These are phyloP conservation scores for Chalaropsis ovoidea DNA, from an alignment of 2,329 filamentous ascomycete genomes.

Conservation along the genomic window DNA sequence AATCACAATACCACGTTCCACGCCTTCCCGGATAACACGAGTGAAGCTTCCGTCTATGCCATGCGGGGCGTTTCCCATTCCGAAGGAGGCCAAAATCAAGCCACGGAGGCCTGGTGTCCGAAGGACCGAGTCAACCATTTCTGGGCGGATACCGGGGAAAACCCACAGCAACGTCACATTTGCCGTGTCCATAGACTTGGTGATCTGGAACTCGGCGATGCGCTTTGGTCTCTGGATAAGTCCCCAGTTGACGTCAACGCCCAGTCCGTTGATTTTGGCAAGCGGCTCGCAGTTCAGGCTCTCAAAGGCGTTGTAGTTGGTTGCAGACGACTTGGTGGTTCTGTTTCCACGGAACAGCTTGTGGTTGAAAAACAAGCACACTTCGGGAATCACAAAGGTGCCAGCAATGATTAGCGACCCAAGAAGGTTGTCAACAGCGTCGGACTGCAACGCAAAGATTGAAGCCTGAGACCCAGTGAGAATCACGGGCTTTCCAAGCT, in stretches of 20 bases:
- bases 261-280: constrained; percentile 68
- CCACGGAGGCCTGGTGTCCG: constrained; percentile 66
- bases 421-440: constrained; percentile 82
- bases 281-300: constrained; percentile 79
- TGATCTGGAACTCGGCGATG: constrained; percentile 64
- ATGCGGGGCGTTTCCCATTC: constrained; percentile 81
- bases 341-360: constrained; percentile 81
- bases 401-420: constrained; percentile 82
- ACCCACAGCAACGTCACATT: constrained; percentile 83
- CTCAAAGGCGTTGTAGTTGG: constrained; percentile 76
- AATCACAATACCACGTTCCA: constrained; percentile 70
- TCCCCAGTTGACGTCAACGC: constrained; percentile 72
- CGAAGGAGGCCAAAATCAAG: constrained; percentile 82
- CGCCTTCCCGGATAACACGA: constrained; percentile 64
- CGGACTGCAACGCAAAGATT: constrained; percentile 82
- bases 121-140: constrained; percentile 81
- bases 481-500: constrained; percentile 83
- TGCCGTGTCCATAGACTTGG: constrained; percentile 68
- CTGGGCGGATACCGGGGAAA: constrained; percentile 86
- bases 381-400: constrained; percentile 86
- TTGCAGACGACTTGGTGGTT: constrained; percentile 77
- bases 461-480: constrained; percentile 74
- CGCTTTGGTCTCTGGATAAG: constrained; percentile 63
- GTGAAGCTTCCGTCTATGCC: constrained; percentile 71
- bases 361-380: constrained; percentile 89